These are phyloP conservation scores for Brassica incana DNA, from an alignment of 345 rosid species.

Conservation along the genomic window DNA sequence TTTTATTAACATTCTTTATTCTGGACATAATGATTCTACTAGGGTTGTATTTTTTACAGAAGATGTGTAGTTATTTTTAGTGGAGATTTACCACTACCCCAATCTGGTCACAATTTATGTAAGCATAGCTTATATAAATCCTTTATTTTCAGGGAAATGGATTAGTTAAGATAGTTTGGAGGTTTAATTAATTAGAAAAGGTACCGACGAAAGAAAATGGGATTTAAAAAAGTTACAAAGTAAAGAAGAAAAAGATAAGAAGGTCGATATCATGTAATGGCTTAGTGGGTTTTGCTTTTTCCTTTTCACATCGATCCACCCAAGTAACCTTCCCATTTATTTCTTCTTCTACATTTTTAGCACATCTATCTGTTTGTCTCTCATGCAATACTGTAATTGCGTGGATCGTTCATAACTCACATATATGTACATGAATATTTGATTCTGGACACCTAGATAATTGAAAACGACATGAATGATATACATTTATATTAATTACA, in stretches of 20 bases:
- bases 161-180: slow-evolving; percentile 29
- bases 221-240: not conserved
- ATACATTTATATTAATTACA: not conserved
- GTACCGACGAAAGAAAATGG: slow-evolving; percentile 46
- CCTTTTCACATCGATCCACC: slow-evolving; percentile 40
- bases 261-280: slow-evolving; percentile 47
- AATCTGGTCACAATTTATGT: not conserved
- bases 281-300: slow-evolving; percentile 61
- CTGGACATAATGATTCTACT: not conserved
- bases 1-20: not conserved
- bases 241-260: slow-evolving; percentile 36
- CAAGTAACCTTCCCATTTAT: slow-evolving; percentile 58
- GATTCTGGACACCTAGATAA: slow-evolving; percentile 19
- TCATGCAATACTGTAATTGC: slow-evolving; percentile 14
- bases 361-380: not conserved
- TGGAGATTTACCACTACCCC: not conserved
- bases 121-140: not conserved
- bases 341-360: slow-evolving; percentile 14
- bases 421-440: not conserved
- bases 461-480: slow-evolving; percentile 35
- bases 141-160: slow-evolving; percentile 3
- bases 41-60: not conserved
- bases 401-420: slow-evolving; percentile 24
- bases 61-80: not conserved
- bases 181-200: slow-evolving; percentile 23